Percentiles rank a stretch among this genome's conserved stretches.
phyloP scores from a whole-genome alignment of 1,139 yeast species.

The Protomyces gravidus region DNA sequence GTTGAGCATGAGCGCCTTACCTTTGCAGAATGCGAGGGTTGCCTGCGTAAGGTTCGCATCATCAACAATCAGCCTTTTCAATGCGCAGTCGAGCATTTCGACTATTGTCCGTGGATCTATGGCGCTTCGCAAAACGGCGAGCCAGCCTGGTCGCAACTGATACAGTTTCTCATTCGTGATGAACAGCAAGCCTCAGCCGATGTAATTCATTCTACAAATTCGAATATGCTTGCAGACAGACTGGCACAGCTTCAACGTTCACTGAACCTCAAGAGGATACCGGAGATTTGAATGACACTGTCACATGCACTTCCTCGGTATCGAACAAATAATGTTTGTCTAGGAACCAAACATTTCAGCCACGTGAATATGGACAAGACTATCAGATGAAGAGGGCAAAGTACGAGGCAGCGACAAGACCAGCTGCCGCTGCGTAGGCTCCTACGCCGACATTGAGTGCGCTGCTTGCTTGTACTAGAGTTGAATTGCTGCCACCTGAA shows the following conservation, averaged over 20 bases:
- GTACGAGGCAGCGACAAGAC: slow-evolving; percentile 16
- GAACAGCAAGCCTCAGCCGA: not conserved
- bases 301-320: too few species aligned
- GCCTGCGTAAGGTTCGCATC: slow-evolving; percentile 4
- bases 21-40: not conserved
- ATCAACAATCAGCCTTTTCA: not conserved
- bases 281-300: too few species aligned
- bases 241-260: too few species aligned
- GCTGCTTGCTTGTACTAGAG: slow-evolving; percentile 1
- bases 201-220: not conserved
- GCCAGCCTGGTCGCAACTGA: not conserved
- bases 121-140: slow-evolving; percentile 6
- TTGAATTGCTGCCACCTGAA: slow-evolving; percentile 1
- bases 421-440: slow-evolving; percentile 8
- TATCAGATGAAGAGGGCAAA: slow-evolving; percentile 10
- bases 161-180: not conserved
- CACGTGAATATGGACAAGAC: too few species aligned
- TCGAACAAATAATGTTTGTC: too few species aligned
- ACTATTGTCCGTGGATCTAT: slow-evolving; percentile 24
- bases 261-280: too few species aligned
- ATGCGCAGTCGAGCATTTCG: slow-evolving; percentile 8
- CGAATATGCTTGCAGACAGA: too few species aligned
- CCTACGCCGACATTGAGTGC: slow-evolving; percentile 3
- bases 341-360: too few species aligned
- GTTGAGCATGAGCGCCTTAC: not conserved